Base-by-base conservation (phyloP, 2,329 filamentous ascomycete species). In the Trichoderma afroharzianum region DNA sequence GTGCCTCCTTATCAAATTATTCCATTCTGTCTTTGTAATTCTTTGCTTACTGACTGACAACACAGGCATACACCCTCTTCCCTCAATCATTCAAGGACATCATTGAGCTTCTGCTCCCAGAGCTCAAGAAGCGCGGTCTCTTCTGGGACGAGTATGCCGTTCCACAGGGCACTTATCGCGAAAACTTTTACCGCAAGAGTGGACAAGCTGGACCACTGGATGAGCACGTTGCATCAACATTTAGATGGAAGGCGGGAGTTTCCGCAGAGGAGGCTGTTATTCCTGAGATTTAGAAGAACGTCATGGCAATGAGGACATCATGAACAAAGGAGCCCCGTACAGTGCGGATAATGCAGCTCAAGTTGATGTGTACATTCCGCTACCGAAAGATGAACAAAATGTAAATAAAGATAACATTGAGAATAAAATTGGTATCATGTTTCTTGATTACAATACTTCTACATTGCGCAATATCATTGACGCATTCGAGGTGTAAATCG, bases 71-170 rank as follows among this genome's bases (percentile, higher is more conserved):
- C 73, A 88, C 88, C 0, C 80, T 91, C n/a, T 90, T 90, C 75
- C 91, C 90, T 0, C 86, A 88, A 71, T 90, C 89, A 0, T 93
- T 92, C 80, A 87, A 89, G 72, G 91, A 93, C 74, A 88, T 93
- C 14, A 86, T 89, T 53, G 88, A 92, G 30, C 82, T 91, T 1
- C 79, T 93, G 7, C 77, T 93, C 1, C 91, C 91, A 0, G 91
- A 92, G 75, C 82, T 93, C 21, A 85, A 84, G 32, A 81, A 81
- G 12, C 83, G 91, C 26, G 89, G 89, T 0, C 76, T 90, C 6
- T 90, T 90, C 78, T 88, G 83, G 81, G 83, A 85, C 24, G 82
- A 84, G 53, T 86, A 86, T 75, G 82, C 84, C 7, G 86, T 89
- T 2, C 85, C 85, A 1, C 85, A 85, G 1, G 88, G 88, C 0